These are phyloP conservation scores for Lepidium africanum DNA, from an alignment of 345 rosid species.

Conservation along the genomic window DNA sequence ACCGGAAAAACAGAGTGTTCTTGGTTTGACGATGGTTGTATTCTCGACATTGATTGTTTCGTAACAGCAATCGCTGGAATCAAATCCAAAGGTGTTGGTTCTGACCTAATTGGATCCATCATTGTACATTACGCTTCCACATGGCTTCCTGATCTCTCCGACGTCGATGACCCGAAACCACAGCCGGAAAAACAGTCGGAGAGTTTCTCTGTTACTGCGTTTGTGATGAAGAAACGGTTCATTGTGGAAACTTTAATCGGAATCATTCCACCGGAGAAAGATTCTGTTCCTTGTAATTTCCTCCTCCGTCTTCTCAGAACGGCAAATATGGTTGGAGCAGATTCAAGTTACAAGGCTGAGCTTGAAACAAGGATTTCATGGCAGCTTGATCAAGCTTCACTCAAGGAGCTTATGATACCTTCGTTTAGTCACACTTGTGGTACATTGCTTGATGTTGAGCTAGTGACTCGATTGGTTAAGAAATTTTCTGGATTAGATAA, in stretches of 20 bases:
- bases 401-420: slow-evolving; percentile 86
- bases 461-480: slow-evolving; percentile 56
- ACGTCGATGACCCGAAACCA: slow-evolving; percentile 12
- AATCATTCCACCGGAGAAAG: slow-evolving; percentile 77
- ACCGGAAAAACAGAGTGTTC: slow-evolving; percentile 12
- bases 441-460: slow-evolving; percentile 72
- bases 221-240: slow-evolving; percentile 66
- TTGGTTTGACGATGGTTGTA: slow-evolving; percentile 68
- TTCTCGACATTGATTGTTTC: slow-evolving; percentile 75
- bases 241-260: slow-evolving; percentile 71
- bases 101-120: slow-evolving; percentile 76
- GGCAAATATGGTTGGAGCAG: slow-evolving; percentile 70
- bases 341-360: slow-evolving; percentile 44
- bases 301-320: slow-evolving; percentile 74
- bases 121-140: slow-evolving; percentile 76
- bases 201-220: slow-evolving; percentile 46
- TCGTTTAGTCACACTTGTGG: slow-evolving; percentile 79
- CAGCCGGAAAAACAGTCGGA: slow-evolving; percentile 39
- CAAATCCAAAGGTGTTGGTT: slow-evolving; percentile 74
- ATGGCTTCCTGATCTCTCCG: slow-evolving; percentile 75
- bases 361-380: slow-evolving; percentile 65
- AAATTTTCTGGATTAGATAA: slow-evolving; percentile 42
- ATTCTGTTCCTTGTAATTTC: slow-evolving; percentile 74
- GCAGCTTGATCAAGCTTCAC: slow-evolving; percentile 83
- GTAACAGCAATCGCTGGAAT: slow-evolving; percentile 63